Evolutionary conservation across 164 flowering plant genomes (phyloP), one percentile per base, ranked within the genome.

Genomic region (Aristolochia fimbriata): DNA sequence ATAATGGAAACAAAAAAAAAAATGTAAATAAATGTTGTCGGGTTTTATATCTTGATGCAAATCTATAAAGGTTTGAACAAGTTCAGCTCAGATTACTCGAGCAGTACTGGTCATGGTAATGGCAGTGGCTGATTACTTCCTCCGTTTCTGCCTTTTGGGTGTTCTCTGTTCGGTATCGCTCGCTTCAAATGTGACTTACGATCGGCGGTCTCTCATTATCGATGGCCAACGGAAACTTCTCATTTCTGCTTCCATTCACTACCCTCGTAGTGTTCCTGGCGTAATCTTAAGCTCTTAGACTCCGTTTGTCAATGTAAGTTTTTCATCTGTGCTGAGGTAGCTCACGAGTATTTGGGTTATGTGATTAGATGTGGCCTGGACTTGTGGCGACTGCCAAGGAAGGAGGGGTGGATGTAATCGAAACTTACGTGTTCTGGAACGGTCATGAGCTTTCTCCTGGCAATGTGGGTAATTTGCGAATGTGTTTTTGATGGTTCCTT

Each of bases 381-480:
- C 73, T 93, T 51, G 75, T 93, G 62, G 77, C 77, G 51, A 77
- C 82, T 1, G 97, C 99, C 0, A 93, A 90, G 60, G 87, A 85
- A 69, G 97, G 99, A 56, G 99, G 99, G 14, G 71, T 72, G 0
- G 78, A 93, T 80, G 89, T 71, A 23, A 85, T 93, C 12, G 96
- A 93, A 43, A 85, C 97, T 0, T 93, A 93, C 60, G 96, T 93
- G 1, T 93, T 93, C 62, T 93, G 99, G 99, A 93, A 93, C 63
- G 96, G 94, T 15, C 99, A 93, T 73, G 96, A 93, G 61, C 83
- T 68, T 55, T 82, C 96, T 57, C 95, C 88, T 0, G 79, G 81
- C 68, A 74, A 88, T 61, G 99, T 91, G 59, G 77, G 83, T 68
- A 49, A 15, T 49, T 49, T 49, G 16, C 30, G 8, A 41, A 9